Percentiles rank a stretch among this genome's conserved stretches.
Evolutionary conservation across 495 filamentous ascomycete species (phyloP).

Genomic region (Filosporella fistucella): DNA sequence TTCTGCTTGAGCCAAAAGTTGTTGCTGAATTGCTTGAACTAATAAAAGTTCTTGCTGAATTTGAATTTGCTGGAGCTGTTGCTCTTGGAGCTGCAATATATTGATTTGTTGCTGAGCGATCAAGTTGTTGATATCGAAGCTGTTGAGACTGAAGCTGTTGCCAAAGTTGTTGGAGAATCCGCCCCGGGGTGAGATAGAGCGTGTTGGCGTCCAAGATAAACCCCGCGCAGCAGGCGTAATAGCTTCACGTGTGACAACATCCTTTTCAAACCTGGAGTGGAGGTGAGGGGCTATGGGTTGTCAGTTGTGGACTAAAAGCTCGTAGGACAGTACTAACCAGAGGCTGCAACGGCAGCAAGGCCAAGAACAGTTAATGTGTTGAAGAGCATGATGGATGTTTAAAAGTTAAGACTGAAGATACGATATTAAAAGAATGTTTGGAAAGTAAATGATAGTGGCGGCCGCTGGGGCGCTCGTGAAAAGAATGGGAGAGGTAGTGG

Average conservation of each 20-base stretch:
- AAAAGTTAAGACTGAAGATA: conserved; percentile 1
- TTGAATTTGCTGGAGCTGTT: conserved; percentile 5
- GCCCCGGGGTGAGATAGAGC: conserved; percentile 2
- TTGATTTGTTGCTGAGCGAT: conserved; percentile 1
- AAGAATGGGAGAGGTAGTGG: conserved; percentile 17
- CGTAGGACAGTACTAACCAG: conserved; percentile 11
- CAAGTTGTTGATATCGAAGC: not conserved
- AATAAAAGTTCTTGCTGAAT: conserved; percentile 11
- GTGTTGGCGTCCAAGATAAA: conserved; percentile 14
- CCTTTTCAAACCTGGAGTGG: conserved; percentile 5
- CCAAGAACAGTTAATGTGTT: conserved; percentile 14
- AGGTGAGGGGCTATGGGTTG: conserved; percentile 12
- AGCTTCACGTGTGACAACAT: conserved; percentile 9
- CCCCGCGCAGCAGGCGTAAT: conserved; percentile 13
- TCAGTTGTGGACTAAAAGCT: not conserved
- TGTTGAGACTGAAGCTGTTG: conserved; percentile 1
- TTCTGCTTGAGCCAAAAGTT: conserved; percentile 4
- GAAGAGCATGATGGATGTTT: conserved; percentile 21
- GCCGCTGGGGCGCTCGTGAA: conserved; percentile 27
- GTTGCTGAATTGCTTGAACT: conserved; percentile 11
- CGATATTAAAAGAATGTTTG: conserved; percentile 12
- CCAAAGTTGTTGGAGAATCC: conserved; percentile 8
- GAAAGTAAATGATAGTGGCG: conserved; percentile 21
- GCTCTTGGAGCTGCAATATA: not conserved
- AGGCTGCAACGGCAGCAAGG: conserved; percentile 14